phyloP scores from a whole-genome alignment of 176 grass and related monocot genomes.

The Avena atlantica region DNA sequence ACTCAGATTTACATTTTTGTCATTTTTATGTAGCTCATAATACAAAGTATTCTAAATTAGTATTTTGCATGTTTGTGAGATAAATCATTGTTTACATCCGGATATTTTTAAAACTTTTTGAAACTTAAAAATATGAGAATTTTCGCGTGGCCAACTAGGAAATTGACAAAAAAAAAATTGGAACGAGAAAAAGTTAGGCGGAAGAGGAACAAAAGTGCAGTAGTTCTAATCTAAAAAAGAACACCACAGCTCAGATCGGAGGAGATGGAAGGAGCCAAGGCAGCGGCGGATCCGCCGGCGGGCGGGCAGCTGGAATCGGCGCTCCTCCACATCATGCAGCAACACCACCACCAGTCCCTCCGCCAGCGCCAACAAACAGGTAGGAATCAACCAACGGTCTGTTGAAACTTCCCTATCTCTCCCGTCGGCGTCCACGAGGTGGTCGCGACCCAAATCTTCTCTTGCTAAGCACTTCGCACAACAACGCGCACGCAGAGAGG shows the following conservation, averaged over 20 bases:
- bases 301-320: constrained; percentile 62
- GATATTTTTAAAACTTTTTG: no score
- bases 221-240: no score
- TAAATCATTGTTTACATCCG: no score
- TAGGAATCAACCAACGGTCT: background rate
- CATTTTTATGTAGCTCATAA: no score
- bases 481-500: background rate
- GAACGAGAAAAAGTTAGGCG: no score
- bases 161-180: no score
- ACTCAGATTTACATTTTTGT: no score
- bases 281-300: background rate
- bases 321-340: constrained; percentile 67
- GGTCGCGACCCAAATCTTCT: background rate
- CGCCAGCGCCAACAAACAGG: constrained; percentile 69
- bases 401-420: background rate
- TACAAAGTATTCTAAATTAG: no score
- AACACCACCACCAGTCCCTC: constrained; percentile 62
- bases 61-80: no score
- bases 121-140: no score
- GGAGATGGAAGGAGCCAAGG: constrained; percentile 59
- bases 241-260: background rate
- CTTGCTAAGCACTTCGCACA: background rate
- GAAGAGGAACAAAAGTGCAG: no score
- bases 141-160: no score
- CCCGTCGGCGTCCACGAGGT: background rate